Percentiles rank a stretch among this genome's conserved stretches.
Evolutionary conservation across 371 early-diverging fungal species (phyloP).

Genomic region (Saksenaea oblongispora): DNA sequence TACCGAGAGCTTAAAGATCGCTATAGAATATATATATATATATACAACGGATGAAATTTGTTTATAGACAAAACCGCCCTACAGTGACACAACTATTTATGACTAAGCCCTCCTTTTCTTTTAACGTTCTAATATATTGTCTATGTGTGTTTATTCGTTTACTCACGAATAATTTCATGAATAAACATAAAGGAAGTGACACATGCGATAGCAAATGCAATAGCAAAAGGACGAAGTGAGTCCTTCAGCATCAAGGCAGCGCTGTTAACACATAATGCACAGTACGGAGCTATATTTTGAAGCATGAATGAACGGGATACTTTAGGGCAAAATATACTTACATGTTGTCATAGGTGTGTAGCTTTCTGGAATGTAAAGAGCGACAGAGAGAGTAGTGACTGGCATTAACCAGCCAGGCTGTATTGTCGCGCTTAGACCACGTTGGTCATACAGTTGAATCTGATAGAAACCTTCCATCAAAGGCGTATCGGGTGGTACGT

Average conservation of each 20-base stretch:
- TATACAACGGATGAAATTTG: too few species aligned
- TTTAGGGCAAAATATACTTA: slow-evolving; percentile 10
- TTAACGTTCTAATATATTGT: neutral
- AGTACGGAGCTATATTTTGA: slow-evolving; percentile 23
- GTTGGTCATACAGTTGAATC: slow-evolving; percentile 24
- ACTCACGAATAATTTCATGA: slow-evolving; percentile 11
- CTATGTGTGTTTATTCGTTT: neutral
- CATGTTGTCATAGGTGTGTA: slow-evolving; percentile 24
- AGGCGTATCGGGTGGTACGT: slow-evolving; percentile 7
- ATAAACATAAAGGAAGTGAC: slow-evolving; percentile 27
- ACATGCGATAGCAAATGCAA: slow-evolving; percentile 31
- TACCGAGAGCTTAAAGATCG: too few species aligned
- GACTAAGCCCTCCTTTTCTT: neutral
- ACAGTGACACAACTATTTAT: neutral
- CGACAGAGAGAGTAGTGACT: slow-evolving; percentile 23
- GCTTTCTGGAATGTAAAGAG: slow-evolving; percentile 31
- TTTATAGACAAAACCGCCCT: too few species aligned
- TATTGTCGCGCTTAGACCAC: slow-evolving; percentile 13
- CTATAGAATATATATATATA: too few species aligned
- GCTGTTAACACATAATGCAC: slow-evolving; percentile 37
- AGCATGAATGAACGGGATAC: neutral
- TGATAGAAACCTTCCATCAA: slow-evolving; percentile 21
- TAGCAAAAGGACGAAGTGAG: slow-evolving; percentile 19
- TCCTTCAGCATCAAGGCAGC: slow-evolving; percentile 18
- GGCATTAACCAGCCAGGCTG: slow-evolving; percentile 37